Conservation (phyloP, 2,329 filamentous ascomycete species). For the Ceratocystis ficicola region DNA sequence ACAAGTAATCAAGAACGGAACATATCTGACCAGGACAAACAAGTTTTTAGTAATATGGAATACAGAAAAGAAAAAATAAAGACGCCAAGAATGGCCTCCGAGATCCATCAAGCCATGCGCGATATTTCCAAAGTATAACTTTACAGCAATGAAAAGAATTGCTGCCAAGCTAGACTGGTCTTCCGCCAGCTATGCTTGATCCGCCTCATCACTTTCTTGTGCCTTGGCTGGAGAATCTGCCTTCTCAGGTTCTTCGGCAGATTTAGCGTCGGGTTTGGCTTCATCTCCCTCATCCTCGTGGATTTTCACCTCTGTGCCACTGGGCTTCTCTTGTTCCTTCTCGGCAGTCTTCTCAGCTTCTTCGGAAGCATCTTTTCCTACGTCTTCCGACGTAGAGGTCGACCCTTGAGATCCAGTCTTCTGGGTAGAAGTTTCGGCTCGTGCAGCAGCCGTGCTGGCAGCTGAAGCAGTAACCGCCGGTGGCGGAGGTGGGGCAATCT, state of each 20-base stretch:
- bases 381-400: slow-evolving; percentile 18
- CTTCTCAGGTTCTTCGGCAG: neutral
- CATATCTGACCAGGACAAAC: neutral
- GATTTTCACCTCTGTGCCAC: neutral
- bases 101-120: neutral
- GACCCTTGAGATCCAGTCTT: neutral
- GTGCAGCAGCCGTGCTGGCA: slow-evolving; percentile 21
- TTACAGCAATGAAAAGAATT: neutral
- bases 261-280: slow-evolving; percentile 13
- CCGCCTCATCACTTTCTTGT: slow-evolving; percentile 16
- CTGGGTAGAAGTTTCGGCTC: slow-evolving; percentile 15
- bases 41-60: neutral
- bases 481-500: slow-evolving; percentile 27
- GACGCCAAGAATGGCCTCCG: neutral
- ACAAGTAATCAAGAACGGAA: neutral
- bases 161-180: neutral
- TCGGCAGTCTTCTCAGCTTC: slow-evolving; percentile 22
- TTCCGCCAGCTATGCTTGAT: neutral
- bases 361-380: slow-evolving; percentile 20
- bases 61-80: neutral
- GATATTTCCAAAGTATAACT: neutral
- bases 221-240: neutral
- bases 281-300: slow-evolving; percentile 20
- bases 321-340: slow-evolving; percentile 19
- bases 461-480: slow-evolving; percentile 11